phyloP scores from a whole-genome alignment of 2,329 filamentous ascomycete species.

The Falciphora oryzae region DNA sequence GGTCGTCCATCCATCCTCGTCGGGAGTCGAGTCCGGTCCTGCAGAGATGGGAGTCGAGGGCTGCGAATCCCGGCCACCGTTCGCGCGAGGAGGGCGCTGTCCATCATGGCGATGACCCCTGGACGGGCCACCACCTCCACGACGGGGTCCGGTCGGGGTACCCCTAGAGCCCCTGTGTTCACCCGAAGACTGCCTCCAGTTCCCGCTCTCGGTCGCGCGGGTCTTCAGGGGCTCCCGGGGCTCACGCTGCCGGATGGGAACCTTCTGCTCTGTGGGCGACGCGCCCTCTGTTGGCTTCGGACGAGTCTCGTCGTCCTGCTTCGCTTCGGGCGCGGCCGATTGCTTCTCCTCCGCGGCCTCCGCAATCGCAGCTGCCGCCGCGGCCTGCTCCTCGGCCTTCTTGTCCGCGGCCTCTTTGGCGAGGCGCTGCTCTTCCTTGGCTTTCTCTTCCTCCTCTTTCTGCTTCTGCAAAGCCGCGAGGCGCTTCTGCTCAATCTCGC shows the following conservation, averaged over 20 bases:
- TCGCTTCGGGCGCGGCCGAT: slow-evolving; percentile 16
- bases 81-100: slow-evolving; percentile 41
- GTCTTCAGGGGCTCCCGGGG: slow-evolving; percentile 44
- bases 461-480: slow-evolving; percentile 70
- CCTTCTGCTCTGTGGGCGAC: slow-evolving; percentile 40
- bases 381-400: slow-evolving; percentile 28
- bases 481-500: slow-evolving; percentile 84
- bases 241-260: slow-evolving; percentile 29
- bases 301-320: slow-evolving; percentile 25
- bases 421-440: slow-evolving; percentile 64
- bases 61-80: slow-evolving; percentile 35
- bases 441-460: slow-evolving; percentile 81
- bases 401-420: slow-evolving; percentile 55
- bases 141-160: slow-evolving; percentile 34
- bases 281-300: slow-evolving; percentile 17
- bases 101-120: slow-evolving; percentile 40
- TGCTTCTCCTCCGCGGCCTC: slow-evolving; percentile 20
- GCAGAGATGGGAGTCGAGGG: slow-evolving; percentile 25
- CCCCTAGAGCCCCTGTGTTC: slow-evolving; percentile 44
- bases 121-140: slow-evolving; percentile 35
- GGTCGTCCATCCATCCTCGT: slow-evolving; percentile 61
- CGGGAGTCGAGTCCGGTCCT: slow-evolving; percentile 28
- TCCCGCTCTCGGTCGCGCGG: slow-evolving; percentile 51
- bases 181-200: slow-evolving; percentile 51
- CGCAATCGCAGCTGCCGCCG: slow-evolving; percentile 28